Evolutionary conservation across 1,284 basidiomycete genomes (phyloP).

Genomic region (Papiliotrema laurentii): DNA sequence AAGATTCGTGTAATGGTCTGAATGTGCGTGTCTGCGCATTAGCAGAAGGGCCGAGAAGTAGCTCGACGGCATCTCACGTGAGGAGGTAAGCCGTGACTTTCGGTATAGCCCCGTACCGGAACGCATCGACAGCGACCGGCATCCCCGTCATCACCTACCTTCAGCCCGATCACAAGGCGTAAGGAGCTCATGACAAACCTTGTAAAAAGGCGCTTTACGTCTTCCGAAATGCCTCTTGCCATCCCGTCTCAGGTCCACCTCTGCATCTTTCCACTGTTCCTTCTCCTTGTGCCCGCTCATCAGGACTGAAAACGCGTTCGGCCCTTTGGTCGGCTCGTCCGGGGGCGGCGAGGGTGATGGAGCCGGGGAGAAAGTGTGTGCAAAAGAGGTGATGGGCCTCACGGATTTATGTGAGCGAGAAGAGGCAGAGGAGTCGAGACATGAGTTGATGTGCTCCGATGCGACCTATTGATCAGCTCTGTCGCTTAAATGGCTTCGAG

Average conservation of each 20-base stretch:
- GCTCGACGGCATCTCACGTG: slow-evolving; percentile 60
- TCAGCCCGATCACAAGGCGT: neutral
- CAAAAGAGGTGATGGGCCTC: slow-evolving; percentile 8
- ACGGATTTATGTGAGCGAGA: neutral
- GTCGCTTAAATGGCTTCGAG: neutral
- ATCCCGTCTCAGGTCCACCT: slow-evolving; percentile 41
- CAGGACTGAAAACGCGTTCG: slow-evolving; percentile 67
- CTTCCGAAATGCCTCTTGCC: slow-evolving; percentile 52
- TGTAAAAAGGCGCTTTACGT: slow-evolving; percentile 85
- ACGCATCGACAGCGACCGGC: slow-evolving; percentile 95
- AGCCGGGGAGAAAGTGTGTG: slow-evolving; percentile 21
- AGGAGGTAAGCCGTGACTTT: slow-evolving; percentile 83
- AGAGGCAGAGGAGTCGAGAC: slow-evolving; percentile 28
- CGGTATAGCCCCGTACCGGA: slow-evolving; percentile 86
- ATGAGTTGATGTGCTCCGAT: slow-evolving; percentile 44
- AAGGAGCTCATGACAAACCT: slow-evolving; percentile 51
- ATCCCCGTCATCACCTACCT: slow-evolving; percentile 85
- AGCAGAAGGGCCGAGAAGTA: slow-evolving; percentile 1
- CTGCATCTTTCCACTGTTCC: slow-evolving; percentile 77
- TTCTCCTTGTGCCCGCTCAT: slow-evolving; percentile 78
- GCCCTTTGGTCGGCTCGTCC: slow-evolving; percentile 22
- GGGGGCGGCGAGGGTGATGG: slow-evolving; percentile 20
- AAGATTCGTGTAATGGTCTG: slow-evolving; percentile 88
- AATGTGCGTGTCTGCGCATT: slow-evolving; percentile 74
- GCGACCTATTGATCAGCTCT: slow-evolving; percentile 23